Percentiles rank a stretch among this genome's conserved stretches.
Evolutionary conservation across 2,329 filamentous ascomycete genomes (phyloP).

Genomic region (Scorias spongiosa): DNA sequence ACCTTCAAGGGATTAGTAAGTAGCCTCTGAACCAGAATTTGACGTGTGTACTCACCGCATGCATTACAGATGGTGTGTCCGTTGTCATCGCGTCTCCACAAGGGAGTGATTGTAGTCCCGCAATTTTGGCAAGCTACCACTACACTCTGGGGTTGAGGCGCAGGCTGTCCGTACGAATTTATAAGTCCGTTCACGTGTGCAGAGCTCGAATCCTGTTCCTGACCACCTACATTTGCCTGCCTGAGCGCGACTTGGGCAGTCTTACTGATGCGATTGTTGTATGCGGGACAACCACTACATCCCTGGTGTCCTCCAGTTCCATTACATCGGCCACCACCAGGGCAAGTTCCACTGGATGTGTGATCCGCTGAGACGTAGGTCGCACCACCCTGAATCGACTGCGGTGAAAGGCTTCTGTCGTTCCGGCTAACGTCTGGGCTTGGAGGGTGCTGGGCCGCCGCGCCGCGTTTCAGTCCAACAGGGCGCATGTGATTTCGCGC

Average conservation of each 20-base stretch:
- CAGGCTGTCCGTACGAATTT: slow-evolving; percentile 6
- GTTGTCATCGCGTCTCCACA: slow-evolving; percentile 87
- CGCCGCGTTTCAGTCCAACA: slow-evolving; percentile 72
- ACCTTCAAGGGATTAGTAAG: slow-evolving; percentile 36
- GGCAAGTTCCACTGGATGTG: slow-evolving; percentile 71
- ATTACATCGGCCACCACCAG: slow-evolving; percentile 87
- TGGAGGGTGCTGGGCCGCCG: slow-evolving; percentile 22
- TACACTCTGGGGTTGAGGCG: slow-evolving; percentile 32
- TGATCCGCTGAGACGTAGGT: slow-evolving; percentile 68
- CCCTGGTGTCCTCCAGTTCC: slow-evolving; percentile 90
- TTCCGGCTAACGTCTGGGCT: slow-evolving; percentile 5
- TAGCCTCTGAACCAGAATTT: background rate
- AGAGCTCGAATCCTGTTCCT: slow-evolving; percentile 1
- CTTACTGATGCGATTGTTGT: slow-evolving; percentile 91
- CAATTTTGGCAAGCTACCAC: slow-evolving; percentile 95
- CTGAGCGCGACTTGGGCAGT: slow-evolving; percentile 54
- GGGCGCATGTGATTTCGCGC: slow-evolving; percentile 83
- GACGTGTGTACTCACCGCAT: slow-evolving; percentile 53
- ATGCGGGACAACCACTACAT: slow-evolving; percentile 90
- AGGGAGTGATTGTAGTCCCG: slow-evolving; percentile 84
- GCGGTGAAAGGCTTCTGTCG: slow-evolving; percentile 26
- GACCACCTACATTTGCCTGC: slow-evolving; percentile 10
- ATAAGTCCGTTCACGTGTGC: slow-evolving; percentile 10
- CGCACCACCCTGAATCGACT: slow-evolving; percentile 28
- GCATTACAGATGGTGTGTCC: slow-evolving; percentile 98